Evolutionary conservation across 163 green algal genomes (phyloP), one percentile per base, ranked within the genome.

Genomic region (Prototheca wickerhamii): DNA sequence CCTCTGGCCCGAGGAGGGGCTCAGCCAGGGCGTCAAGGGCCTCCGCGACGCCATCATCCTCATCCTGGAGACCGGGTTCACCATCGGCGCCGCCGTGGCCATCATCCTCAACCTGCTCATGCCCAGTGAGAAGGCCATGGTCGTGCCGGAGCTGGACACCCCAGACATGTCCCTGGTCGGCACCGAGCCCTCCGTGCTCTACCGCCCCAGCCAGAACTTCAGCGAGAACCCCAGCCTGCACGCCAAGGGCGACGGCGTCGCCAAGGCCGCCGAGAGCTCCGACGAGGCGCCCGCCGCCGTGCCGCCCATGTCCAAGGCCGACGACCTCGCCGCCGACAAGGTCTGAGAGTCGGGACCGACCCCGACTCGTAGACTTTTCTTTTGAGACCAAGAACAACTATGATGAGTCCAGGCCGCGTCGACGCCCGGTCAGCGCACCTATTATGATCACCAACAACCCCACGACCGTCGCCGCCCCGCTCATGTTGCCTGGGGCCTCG

Each of bases 1-100:
- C 7, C 64, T 90, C 58, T 90, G 83, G 83, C 71, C 73, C 31
- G 54, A 31, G 58, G 40, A 44, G 4, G 35, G 29, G 34, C 58
- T 44, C 37, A 58, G 23, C 58, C 21, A 30, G 34, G 49, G 43
- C 1, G 46, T 72, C 8, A 30, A 50, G 49, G 46, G 43, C 46
- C 46, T 72, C 33, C 65, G 58, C 26, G 58, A 72, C 0, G 65
- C 65, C 15, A 4, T 72, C 58, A 72, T 72, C 65, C 43, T 43
- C 28, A 50, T 72, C 49, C 58, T 72, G 28, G 46, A 60, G 37
- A 65, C 56, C 20, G 64, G 37, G 37, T 34, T 50, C 17, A 37
- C 37, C 30, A 29, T 69, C 0, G 62, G 52, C 15, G 52, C 62
- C 52, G 26, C 62, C 7, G 12, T 25, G 6, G 58, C 58, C 50